Base-by-base conservation (phyloP, 2,329 filamentous ascomycete species). In the Berkeleyomyces basicola region DNA sequence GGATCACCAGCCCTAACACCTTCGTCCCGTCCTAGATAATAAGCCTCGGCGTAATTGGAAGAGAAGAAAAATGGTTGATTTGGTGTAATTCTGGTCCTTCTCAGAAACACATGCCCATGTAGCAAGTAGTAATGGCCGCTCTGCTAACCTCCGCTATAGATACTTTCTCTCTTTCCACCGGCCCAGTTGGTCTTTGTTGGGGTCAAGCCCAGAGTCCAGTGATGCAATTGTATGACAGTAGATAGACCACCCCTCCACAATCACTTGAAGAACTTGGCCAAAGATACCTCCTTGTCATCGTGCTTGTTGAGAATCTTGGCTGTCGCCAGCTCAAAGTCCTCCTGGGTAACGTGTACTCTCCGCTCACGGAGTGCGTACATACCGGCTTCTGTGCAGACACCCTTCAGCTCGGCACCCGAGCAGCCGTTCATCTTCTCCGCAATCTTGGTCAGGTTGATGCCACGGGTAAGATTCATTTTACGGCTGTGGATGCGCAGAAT, bases 351-450 rank as follows among this genome's bases (percentile, higher is more conserved):
- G 74, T 99, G 93, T 64, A 99, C 92, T 76, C 93, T 85, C 72
- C 93, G 82, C 78, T 99, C 93, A 69, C 93, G 85, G 67, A 99
- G 80, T 11, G 93, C 93, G 72, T 93, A 99, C 93, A 99, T 99
- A 70, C 93, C 93, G 2, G 93, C 90, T 75, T 99, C 93, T 55
- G 93, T 99, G 74, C 93, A 99, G 58, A 99, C 93, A 78, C 93
- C 93, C 83, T 99, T 99, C 69, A 99, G 77, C 76, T 99, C 93
- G 62, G 93, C 93, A 65, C 93, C 93, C 2, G 91, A 96, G 76
- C 93, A 99, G 60, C 93, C 93, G 71, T 96, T 96, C 93, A 99
- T 99, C 83, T 97, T 97, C 80, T 99, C 93, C 39, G 93, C 93
- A 70, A 97, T 95, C 84, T 99, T 99, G 70, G 83, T 95, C 67